Evolutionary conservation across 73 alveolate species (phyloP), one percentile per base, ranked within the genome.

Genomic region (Loxodes magnus): DNA sequence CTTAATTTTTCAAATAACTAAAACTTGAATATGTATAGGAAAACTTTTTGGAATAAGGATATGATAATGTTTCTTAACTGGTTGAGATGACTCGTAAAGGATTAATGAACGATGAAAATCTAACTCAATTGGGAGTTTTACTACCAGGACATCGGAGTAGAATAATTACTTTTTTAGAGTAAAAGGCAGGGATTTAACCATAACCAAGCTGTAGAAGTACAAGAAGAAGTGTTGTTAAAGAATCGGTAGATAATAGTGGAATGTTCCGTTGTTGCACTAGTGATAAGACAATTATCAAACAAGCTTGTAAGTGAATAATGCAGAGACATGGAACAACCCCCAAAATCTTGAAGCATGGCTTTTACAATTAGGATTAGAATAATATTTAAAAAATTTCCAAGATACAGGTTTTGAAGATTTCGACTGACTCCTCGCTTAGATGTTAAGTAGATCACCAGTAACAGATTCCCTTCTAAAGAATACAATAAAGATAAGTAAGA

Each of bases 371-470:
- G 26, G 39, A n/a, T 25, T 46, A 46, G 39, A 24, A 1, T 14
- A 5, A n/a, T 23, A 25, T 21, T 21, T 12, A 17, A 20, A 9
- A 5, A 10, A 10, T 10, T 46, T 46, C 17, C n/a, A 12, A 16
- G n/a, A 46, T n/a, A 5, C 46, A 7, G 59, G 59, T n/a, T 46
- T 25, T 46, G 59, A 46, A 5, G 59, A 46, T 9, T 41, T 46
- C 7, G 59, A 46, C 10, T 20, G 27, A n/a, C n/a, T 46, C 15
- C n/a, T 46, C 5, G 46, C 39, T 22, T 22, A 25, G n/a, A 46
- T 46, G 59, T 25, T n/a, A n/a, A 10, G 27, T 9, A 20, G 1
- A 10, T 46, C 43, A 41, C 35, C 16, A 46, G 27, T 46, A 37
- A 46, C 59, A 25, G 53, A 7, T 22, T 37, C 22, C 7, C 3